Conservation (phyloP, 352 stramenopile genomes). For the Phytophthora capsici region DNA sequence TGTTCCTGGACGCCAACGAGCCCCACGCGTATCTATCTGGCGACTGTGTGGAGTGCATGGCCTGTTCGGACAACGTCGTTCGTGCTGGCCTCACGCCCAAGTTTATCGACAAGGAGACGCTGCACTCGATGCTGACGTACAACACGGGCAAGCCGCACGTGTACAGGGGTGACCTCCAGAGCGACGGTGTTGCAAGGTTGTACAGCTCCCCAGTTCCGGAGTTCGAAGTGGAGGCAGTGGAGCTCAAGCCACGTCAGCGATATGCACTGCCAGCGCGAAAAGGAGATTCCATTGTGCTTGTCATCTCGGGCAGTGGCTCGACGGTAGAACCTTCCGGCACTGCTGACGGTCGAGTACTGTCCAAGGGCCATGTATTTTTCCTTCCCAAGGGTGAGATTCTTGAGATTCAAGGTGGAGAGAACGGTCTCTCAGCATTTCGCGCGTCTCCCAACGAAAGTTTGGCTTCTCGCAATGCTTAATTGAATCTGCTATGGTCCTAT, state of each 20-base stretch:
- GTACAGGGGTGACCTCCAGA: slow-evolving; percentile 33
- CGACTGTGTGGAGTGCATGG: slow-evolving; percentile 98
- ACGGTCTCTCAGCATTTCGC: slow-evolving; percentile 52
- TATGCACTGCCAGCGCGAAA: slow-evolving; percentile 45
- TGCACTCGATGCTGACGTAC: slow-evolving; percentile 99
- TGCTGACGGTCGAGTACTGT: slow-evolving; percentile 29
- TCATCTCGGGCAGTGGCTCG: slow-evolving; percentile 46
- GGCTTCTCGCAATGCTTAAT: slow-evolving; percentile 27
- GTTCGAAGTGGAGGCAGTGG: slow-evolving; percentile 89
- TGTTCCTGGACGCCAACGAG: slow-evolving; percentile 99
- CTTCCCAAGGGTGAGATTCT: slow-evolving; percentile 53
- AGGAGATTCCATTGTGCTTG: slow-evolving; percentile 62
- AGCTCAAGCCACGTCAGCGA: slow-evolving; percentile 42
- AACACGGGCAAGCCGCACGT: slow-evolving; percentile 41
- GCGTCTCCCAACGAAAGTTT: slow-evolving; percentile 62
- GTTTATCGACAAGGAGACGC: slow-evolving; percentile 98
- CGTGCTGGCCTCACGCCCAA: slow-evolving; percentile 98
- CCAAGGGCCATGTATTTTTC: slow-evolving; percentile 63
- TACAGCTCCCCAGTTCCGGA: slow-evolving; percentile 92
- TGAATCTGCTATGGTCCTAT: slow-evolving; percentile 10
- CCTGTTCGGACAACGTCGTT: slow-evolving; percentile 99
- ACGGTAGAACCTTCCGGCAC: slow-evolving; percentile 32
- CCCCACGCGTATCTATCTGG: slow-evolving; percentile 99
- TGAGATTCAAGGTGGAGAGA: slow-evolving; percentile 39
- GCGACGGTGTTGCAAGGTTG: slow-evolving; percentile 66